Percentiles rank a stretch among this genome's conserved stretches.
Evolutionary conservation across 2,329 filamentous ascomycete genomes (phyloP).

Genomic region (Aspergillus bombycis): DNA sequence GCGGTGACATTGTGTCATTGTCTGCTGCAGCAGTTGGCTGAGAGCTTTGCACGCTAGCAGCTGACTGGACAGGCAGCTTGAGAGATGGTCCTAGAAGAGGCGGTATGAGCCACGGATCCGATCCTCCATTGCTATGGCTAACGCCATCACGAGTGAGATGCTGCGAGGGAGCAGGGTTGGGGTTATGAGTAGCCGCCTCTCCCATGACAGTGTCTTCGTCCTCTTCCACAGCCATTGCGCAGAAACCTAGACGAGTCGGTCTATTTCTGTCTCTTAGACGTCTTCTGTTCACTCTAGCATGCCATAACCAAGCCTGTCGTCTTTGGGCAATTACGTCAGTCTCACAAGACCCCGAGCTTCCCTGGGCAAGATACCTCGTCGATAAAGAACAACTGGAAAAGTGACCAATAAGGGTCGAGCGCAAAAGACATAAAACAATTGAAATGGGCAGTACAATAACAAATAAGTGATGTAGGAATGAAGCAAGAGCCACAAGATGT

Average conservation of each 20-base stretch:
- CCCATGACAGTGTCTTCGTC: conserved; percentile 47
- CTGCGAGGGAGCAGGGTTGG: conserved; percentile 21
- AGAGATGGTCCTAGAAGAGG: conserved; percentile 25
- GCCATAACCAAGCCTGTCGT: conserved; percentile 21
- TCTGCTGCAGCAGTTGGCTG: conserved; percentile 10
- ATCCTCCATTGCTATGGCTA: conserved; percentile 22
- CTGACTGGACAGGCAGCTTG: conserved; percentile 23
- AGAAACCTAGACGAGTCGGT: conserved; percentile 8
- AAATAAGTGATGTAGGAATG: not conserved
- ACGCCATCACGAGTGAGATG: conserved; percentile 20
- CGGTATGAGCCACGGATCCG: conserved; percentile 28
- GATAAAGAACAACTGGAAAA: not conserved
- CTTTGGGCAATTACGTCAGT: not conserved
- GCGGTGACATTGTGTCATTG: conserved; percentile 18
- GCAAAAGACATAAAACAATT: not conserved
- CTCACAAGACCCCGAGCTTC: not conserved
- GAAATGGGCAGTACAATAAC: not conserved
- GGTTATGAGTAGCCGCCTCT: conserved; percentile 28
- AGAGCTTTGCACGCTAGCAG: conserved; percentile 4
- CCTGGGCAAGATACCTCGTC: not conserved
- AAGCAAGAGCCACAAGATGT: not conserved
- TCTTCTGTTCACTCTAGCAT: conserved; percentile 9
- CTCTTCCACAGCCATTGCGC: conserved; percentile 31
- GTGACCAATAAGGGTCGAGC: not conserved
- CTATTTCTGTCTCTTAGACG: conserved; percentile 14